A percentile compares a stretch with the other conserved stretches of the same genome.
Evolutionary conservation across 2,329 filamentous ascomycete genomes (phyloP).

Genomic region (Ambrosiella xylebori): DNA sequence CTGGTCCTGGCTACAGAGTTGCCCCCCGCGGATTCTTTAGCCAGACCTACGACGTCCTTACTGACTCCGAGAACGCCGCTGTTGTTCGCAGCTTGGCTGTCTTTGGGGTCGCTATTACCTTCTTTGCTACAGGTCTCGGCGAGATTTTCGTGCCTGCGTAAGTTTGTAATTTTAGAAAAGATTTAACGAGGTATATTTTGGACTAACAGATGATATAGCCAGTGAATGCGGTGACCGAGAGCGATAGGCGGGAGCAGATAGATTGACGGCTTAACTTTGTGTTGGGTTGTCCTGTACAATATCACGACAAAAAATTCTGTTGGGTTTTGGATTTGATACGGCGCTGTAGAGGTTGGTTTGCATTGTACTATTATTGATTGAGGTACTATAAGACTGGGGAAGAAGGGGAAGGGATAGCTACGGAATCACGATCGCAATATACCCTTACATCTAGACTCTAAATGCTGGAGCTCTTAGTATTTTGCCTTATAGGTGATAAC

Average conservation of each 20-base stretch:
- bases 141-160: slow-evolving; percentile 51
- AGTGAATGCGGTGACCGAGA: not conserved
- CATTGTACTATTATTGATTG: not conserved
- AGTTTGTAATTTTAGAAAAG: slow-evolving; percentile 16
- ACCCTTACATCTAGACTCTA: not conserved
- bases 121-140: slow-evolving; percentile 40
- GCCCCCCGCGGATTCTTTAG: slow-evolving; percentile 30
- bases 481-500: too few relatives aligned
- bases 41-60: slow-evolving; percentile 43
- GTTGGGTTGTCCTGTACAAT: not conserved
- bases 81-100: slow-evolving; percentile 50
- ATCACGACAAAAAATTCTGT: not conserved
- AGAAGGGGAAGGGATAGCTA: not conserved
- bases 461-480: not conserved
- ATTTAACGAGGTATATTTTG: not conserved
- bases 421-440: not conserved
- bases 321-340: not conserved
- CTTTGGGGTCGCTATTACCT: slow-evolving; percentile 49
- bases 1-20: slow-evolving; percentile 12
- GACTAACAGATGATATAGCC: not conserved
- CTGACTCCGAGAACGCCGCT: slow-evolving; percentile 49
- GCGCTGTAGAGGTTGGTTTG: too few relatives aligned
- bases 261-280: not conserved
- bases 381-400: not conserved
- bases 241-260: not conserved